A percentile compares a stretch with the other conserved stretches of the same genome.
These are phyloP conservation scores for Salvia miltiorrhiza DNA, from an alignment of 257 asterid genomes.

Conservation along the genomic window DNA sequence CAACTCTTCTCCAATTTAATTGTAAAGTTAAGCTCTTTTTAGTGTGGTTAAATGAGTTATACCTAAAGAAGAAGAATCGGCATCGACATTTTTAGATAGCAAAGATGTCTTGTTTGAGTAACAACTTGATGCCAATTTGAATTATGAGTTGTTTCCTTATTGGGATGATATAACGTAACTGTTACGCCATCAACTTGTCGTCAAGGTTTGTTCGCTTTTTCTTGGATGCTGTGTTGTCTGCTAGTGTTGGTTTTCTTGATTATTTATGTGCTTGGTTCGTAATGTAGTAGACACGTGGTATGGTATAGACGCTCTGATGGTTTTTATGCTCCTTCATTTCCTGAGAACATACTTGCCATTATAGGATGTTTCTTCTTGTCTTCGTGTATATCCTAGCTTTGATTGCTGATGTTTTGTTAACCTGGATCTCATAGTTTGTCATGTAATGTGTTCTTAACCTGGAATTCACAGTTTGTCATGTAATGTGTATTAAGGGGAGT, in stretches of 20 bases:
- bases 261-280: background rate
- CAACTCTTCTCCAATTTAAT: background rate
- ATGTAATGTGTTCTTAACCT: background rate
- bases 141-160: background rate
- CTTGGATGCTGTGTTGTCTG: background rate
- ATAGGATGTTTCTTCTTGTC: constrained; percentile 7
- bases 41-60: background rate
- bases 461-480: background rate
- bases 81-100: background rate
- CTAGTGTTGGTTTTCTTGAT: background rate
- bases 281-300: background rate
- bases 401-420: background rate
- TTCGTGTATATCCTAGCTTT: background rate
- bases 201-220: background rate
- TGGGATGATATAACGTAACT: background rate
- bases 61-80: background rate
- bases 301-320: background rate
- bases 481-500: background rate
- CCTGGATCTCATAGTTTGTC: background rate
- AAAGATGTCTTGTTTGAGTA: background rate
- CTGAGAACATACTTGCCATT: constrained; percentile 4
- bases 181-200: background rate
- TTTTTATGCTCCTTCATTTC: background rate
- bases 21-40: background rate
- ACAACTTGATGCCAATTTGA: background rate